Percentiles rank a stretch among this genome's conserved stretches.
phyloP scores from a whole-genome alignment of 1,139 yeast genomes.

The Nakaseomyces bracarensis region DNA sequence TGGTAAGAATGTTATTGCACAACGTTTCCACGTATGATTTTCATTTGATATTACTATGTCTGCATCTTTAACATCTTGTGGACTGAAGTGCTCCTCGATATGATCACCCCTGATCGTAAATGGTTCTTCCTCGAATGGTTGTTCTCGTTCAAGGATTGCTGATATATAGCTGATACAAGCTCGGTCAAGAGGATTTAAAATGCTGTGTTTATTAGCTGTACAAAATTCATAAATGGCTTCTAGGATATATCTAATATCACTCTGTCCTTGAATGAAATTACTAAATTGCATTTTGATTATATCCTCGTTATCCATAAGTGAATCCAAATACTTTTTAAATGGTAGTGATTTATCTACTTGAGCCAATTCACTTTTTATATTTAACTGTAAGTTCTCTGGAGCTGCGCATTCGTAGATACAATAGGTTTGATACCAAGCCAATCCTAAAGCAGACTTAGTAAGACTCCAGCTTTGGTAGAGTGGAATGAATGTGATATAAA shows the following conservation, averaged over 20 bases:
- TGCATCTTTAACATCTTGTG: constrained; percentile 15
- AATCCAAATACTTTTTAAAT: constrained; percentile 23
- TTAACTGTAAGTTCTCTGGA: constrained; percentile 11
- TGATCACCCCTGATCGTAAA: constrained; percentile 26
- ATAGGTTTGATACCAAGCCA: constrained; percentile 34
- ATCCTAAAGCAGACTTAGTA: constrained; percentile 25
- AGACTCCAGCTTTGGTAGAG: constrained; percentile 24
- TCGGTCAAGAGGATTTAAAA: constrained; percentile 29
- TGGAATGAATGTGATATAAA: constrained; percentile 30
- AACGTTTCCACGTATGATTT: constrained; percentile 33
- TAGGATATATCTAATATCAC: constrained; percentile 23
- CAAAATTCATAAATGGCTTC: constrained; percentile 28
- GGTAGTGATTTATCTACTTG: background rate
- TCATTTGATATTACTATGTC: constrained; percentile 24
- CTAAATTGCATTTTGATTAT: constrained; percentile 21
- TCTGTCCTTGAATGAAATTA: constrained; percentile 24
- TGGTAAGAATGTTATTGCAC: constrained; percentile 34
- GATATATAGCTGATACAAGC: constrained; percentile 27
- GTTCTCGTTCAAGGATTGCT: constrained; percentile 12
- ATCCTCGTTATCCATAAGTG: constrained; percentile 17
- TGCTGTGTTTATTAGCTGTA: constrained; percentile 13
- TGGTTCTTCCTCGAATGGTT: constrained; percentile 10
- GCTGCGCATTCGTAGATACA: constrained; percentile 24
- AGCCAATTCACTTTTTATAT: background rate
- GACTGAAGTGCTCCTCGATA: constrained; percentile 30